Base-by-base conservation (phyloP, 257 asterid genomes). In the Penstemon davidsonii region DNA sequence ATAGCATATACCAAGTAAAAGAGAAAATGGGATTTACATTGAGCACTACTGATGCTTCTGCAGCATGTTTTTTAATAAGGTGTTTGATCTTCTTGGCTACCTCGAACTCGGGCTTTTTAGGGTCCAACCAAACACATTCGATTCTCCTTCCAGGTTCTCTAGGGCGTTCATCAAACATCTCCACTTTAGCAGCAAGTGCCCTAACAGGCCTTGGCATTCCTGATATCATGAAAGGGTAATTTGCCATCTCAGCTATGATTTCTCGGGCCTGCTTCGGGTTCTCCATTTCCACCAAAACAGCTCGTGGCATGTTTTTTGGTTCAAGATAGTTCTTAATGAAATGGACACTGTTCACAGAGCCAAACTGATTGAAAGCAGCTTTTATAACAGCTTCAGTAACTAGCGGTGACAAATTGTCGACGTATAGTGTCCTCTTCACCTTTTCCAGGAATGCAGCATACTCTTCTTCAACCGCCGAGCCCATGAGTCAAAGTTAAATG, bases 131-230 rank as follows among this genome's bases (percentile, higher is more conserved):
- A 15, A 73, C 69, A 38, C 86, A 79, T 15, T 50, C 12, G 49
- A 90, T 86, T 9, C 3, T 82, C 68, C 79, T 75, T 15, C 84
- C 86, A 0, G 95, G 96, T 15, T 86, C 84, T 52, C 76, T 93
- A 0, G 97, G 98, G 52, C 90, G 98, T 11, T 88, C 86, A 4
- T 81, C 94, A 45, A 90, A 85, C 97, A 90, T 93, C 73, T 73
- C 91, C 4, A 55, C 12, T 42, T 38, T 79, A 47, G 96, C 95
- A 66, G 87, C 75, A 13, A 65, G 68, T 0, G 79, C 90, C 56
- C 89, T 84, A 7, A 80, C 91, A 40, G 99, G 97, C 87, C 99
- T 87, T 7, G 99, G 97, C 95, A 84, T 93, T 59, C 99, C 99
- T 18, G 64, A 51, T 12, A 90, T 57, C 99, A 93, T 93, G 67